phyloP scores from a whole-genome alignment of 768 basidiomycete species.

The Asterophora lycoperdoides region DNA sequence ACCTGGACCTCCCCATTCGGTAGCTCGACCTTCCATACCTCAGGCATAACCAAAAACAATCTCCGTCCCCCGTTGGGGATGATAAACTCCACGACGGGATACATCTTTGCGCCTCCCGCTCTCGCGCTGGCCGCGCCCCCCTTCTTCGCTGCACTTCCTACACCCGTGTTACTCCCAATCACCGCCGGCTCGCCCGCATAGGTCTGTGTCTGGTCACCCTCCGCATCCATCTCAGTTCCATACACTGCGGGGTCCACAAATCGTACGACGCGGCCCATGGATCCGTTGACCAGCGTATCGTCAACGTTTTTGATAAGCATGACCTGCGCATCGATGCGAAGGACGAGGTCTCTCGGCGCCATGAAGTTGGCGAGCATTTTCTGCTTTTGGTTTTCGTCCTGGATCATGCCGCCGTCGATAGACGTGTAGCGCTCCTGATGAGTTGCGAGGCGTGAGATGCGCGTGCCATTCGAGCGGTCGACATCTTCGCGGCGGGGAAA shows the following conservation, averaged over 20 bases:
- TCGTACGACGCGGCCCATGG: slow-evolving; percentile 77
- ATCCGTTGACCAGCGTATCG: slow-evolving; percentile 90
- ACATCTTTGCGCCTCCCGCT: slow-evolving; percentile 22
- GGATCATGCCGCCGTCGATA: slow-evolving; percentile 57
- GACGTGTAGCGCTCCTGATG: slow-evolving; percentile 52
- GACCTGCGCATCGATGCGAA: slow-evolving; percentile 82
- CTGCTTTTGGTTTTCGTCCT: slow-evolving; percentile 52
- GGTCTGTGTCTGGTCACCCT: slow-evolving; percentile 21
- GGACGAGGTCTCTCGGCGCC: slow-evolving; percentile 65
- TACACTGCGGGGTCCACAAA: slow-evolving; percentile 58
- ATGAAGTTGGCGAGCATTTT: slow-evolving; percentile 90
- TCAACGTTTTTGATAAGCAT: slow-evolving; percentile 97
- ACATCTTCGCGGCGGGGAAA: slow-evolving; percentile 94
- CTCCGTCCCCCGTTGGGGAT: slow-evolving; percentile 53
- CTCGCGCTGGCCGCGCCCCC: slow-evolving; percentile 12
- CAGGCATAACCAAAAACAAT: slow-evolving; percentile 58
- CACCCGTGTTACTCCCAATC: slow-evolving; percentile 24
- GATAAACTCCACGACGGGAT: slow-evolving; percentile 78
- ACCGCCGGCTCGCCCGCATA: slow-evolving; percentile 22
- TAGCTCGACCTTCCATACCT: slow-evolving; percentile 82
- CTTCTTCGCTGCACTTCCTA: slow-evolving; percentile 25
- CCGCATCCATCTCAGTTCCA: slow-evolving; percentile 33
- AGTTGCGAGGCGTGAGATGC: slow-evolving; percentile 59
- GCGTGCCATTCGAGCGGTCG: slow-evolving; percentile 70
- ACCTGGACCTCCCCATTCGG: slow-evolving; percentile 85